These are phyloP conservation scores for Tremella yokohamensis DNA, from an alignment of 768 basidiomycete genomes.

Conservation along the genomic window DNA sequence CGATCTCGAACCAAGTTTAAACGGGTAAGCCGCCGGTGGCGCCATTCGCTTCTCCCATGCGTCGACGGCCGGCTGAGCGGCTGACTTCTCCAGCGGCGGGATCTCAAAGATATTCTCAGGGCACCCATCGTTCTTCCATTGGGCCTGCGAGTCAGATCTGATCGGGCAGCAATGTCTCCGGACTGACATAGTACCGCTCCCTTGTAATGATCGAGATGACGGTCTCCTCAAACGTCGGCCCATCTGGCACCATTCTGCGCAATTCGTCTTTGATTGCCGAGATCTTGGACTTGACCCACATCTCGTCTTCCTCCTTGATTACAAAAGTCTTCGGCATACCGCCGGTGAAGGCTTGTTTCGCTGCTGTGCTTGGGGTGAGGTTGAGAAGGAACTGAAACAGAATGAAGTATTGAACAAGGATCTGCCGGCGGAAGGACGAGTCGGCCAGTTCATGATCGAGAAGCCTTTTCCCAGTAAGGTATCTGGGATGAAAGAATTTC, in stretches of 20 bases:
- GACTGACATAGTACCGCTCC: slow-evolving; percentile 40
- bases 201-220: slow-evolving; percentile 36
- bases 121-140: slow-evolving; percentile 47
- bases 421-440: slow-evolving; percentile 42
- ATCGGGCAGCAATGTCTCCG: not conserved
- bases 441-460: slow-evolving; percentile 44
- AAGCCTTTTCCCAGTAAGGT: slow-evolving; percentile 37
- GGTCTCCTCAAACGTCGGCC: slow-evolving; percentile 36
- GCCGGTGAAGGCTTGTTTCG: slow-evolving; percentile 44
- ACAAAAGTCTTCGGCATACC: slow-evolving; percentile 45
- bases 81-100: slow-evolving; percentile 22
- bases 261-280: slow-evolving; percentile 35
- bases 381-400: slow-evolving; percentile 46
- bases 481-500: slow-evolving; percentile 40
- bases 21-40: slow-evolving; percentile 26
- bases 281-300: slow-evolving; percentile 32
- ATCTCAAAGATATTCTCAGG: slow-evolving; percentile 39
- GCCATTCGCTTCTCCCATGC: slow-evolving; percentile 26
- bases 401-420: slow-evolving; percentile 47
- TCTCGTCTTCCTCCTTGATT: slow-evolving; percentile 32
- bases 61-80: slow-evolving; percentile 24
- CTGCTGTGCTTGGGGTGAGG: slow-evolving; percentile 37
- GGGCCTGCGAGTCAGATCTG: slow-evolving; percentile 23
- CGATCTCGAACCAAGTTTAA: slow-evolving; percentile 33
- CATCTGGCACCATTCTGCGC: slow-evolving; percentile 33